Evolutionary conservation across 106 monocot species (phyloP).

Genomic region (Gastrodia elata): DNA sequence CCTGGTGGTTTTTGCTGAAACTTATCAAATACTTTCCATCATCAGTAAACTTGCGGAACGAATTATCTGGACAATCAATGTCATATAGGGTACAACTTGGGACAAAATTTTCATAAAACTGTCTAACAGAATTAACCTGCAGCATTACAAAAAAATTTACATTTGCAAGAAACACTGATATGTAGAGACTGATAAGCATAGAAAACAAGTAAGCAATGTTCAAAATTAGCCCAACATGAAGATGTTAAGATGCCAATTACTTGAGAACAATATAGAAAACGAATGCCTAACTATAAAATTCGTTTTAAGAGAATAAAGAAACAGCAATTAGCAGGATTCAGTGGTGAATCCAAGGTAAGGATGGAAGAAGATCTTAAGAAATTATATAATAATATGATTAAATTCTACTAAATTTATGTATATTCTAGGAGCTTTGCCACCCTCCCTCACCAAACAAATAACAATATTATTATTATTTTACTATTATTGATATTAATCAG

Average conservation of each 20-base stretch:
- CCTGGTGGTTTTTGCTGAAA: conserved; percentile 87
- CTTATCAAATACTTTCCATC: conserved; percentile 84
- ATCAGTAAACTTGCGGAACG: conserved; percentile 91
- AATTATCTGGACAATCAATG: conserved; percentile 81
- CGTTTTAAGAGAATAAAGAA: no score
- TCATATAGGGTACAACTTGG: conserved; percentile 85
- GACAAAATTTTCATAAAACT: conserved; percentile 90
- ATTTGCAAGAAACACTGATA: neutral
- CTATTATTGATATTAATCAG: no score
- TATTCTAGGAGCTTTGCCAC: no score
- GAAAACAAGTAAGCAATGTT: neutral
- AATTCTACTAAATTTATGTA: no score
- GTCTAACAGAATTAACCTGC: conserved; percentile 80
- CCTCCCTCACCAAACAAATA: no score
- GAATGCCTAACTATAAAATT: neutral
- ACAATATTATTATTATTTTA: no score
- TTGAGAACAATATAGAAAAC: neutral
- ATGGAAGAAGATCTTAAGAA: no score
- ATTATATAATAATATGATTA: no score
- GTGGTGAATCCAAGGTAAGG: no score
- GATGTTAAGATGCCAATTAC: conserved; percentile 1
- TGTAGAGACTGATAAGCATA: neutral
- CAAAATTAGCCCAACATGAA: neutral
- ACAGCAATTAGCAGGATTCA: no score
- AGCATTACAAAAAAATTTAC: neutral